Conservation (phyloP, 805 yeast genomes). For the Saccharomycopsis capsularis region DNA sequence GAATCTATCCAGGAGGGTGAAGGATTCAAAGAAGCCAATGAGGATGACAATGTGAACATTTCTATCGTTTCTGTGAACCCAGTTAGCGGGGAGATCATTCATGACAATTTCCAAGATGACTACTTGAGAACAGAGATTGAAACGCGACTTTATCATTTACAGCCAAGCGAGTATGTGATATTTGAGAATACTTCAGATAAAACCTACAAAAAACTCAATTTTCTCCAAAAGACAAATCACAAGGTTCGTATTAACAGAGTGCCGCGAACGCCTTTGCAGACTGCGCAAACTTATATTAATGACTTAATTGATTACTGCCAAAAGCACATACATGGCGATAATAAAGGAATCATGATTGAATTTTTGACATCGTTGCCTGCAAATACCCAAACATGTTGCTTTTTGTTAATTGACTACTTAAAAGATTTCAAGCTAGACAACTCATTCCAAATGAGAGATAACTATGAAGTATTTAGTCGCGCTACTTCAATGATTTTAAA, state of each 20-base stretch:
- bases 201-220: conserved; percentile 4
- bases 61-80: conserved; percentile 62
- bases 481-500: conserved; percentile 48
- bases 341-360: conserved; percentile 1
- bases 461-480: conserved; percentile 45
- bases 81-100: conserved; percentile 65
- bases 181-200: conserved; percentile 31
- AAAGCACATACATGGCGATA: background rate
- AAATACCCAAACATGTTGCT: conserved; percentile 32
- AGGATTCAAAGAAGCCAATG: background rate
- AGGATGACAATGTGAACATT: conserved; percentile 22
- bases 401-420: conserved; percentile 47
- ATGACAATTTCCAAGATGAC: conserved; percentile 64
- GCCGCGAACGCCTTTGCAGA: background rate
- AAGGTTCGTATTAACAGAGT: conserved; percentile 4
- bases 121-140: conserved; percentile 54
- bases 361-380: background rate
- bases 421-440: conserved; percentile 54
- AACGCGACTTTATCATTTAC: conserved; percentile 64
- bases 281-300: background rate
- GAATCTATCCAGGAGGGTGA: conserved; percentile 26
- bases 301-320: background rate
- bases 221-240: conserved; percentile 9
- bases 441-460: conserved; percentile 45
- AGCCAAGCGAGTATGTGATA: conserved; percentile 67